Evolutionary conservation across 441 rosid species (phyloP), one percentile per base, ranked within the genome.

Genomic region (Erodium moschatum): DNA sequence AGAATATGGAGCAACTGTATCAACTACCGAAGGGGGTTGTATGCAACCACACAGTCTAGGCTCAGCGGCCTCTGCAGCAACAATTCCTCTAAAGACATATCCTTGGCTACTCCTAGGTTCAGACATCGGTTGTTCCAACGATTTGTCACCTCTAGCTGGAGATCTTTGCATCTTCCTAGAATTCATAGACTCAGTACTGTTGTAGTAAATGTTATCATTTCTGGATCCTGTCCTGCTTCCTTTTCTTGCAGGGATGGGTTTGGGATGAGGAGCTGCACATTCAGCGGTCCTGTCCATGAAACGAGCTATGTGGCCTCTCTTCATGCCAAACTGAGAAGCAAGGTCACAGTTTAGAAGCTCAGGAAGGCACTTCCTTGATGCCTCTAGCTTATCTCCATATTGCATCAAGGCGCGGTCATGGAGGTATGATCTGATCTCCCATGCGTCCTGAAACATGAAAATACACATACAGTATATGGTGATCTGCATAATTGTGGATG

Each of bases 401-500:
- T 80, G 84, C 82, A 86, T 75, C 75, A 86, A 73, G 16, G 77
- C 80, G 13, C 83, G 86, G 33, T 86, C 91, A 3, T 89, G 95
- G 72, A 88, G 85, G 84, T 84, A 85, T 6, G 85, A 75, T 76
- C 91, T 84, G 71, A 89, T 79, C 69, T 83, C 89, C 77, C 87
- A 44, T 2, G 85, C 87, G 71, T 83, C 87, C 95, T 89, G 61
- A 13, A 60, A 60, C 64, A 60, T 60, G 64, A 60, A 60, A 11
- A 60, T 8, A 11, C 1, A 12, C 31, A 19, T 9, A 18, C 50
- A 44, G n/a, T 50, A 50, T 50, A 50, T 50, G 16, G 6, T 54
- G 61, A 58, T 20, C 16, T 58, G 64, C 64, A 0, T 54, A 19
- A 16, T 54, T 54, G 19, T 54, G 3, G 20, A 54, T 54, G 16